A percentile compares a stretch with the other conserved stretches of the same genome.
Evolutionary conservation across 768 basidiomycete species (phyloP).

Genomic region (Rhodosporidiobolus sp.): DNA sequence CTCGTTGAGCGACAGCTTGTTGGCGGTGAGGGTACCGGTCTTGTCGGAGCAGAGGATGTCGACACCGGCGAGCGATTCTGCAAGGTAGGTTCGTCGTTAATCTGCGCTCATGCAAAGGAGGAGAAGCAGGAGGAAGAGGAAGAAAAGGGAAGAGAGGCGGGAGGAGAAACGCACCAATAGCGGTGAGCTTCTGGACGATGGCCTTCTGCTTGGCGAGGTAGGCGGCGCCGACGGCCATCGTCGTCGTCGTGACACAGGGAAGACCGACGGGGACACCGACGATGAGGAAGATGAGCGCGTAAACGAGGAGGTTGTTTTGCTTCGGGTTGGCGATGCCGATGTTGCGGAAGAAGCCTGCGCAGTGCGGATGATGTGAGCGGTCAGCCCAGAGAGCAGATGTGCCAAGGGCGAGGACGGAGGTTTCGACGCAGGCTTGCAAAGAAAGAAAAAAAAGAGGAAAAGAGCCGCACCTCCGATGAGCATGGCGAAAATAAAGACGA

Average conservation of each 20-base stretch:
- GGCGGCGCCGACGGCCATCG: constrained; percentile 54
- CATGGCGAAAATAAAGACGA: constrained; percentile 52
- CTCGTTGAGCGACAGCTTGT: constrained; percentile 56
- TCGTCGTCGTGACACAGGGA: constrained; percentile 52
- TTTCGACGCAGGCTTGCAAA: too few relatives aligned
- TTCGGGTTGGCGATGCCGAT: constrained; percentile 51
- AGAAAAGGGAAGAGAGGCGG: too few relatives aligned
- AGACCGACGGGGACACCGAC: constrained; percentile 57
- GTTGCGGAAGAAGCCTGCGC: constrained; percentile 46
- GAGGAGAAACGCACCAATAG: constrained; percentile 46
- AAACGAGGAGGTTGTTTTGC: constrained; percentile 55
- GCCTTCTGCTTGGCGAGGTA: constrained; percentile 53
- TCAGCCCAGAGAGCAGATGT: too few relatives aligned
- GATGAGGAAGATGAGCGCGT: constrained; percentile 46
- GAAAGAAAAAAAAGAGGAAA: too few relatives aligned
- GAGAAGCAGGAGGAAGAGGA: too few relatives aligned
- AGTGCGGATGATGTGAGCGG: too few relatives aligned
- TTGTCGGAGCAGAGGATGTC: constrained; percentile 54
- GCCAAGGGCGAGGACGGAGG: too few relatives aligned
- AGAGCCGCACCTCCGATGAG: too few relatives aligned
- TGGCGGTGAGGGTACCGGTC: constrained; percentile 56
- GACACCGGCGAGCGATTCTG: constrained; percentile 55
- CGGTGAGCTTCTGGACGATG: constrained; percentile 57
- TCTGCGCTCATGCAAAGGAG: too few relatives aligned
- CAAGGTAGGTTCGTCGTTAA: too few relatives aligned